A percentile compares a stretch with the other conserved stretches of the same genome.
phyloP scores from a whole-genome alignment of 1,284 basidiomycete species.

The Ganoderma multipileum region DNA sequence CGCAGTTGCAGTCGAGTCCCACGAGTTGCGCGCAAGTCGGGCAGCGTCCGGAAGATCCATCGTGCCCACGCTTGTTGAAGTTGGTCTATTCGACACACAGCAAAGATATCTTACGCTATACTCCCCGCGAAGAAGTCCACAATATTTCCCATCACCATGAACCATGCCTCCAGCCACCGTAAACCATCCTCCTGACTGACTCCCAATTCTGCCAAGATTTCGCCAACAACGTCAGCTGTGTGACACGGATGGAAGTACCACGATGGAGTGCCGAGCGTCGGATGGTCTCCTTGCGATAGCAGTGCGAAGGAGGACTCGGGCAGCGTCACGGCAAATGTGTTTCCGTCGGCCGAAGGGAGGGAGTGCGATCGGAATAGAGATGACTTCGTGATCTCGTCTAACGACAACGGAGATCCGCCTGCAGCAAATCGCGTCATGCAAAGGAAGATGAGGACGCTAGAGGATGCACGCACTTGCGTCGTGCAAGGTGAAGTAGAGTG shows the following conservation, averaged over 20 bases:
- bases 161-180: slow-evolving; percentile 76
- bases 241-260: slow-evolving; percentile 90
- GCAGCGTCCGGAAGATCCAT: slow-evolving; percentile 6
- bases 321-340: slow-evolving; percentile 58
- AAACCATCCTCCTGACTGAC: slow-evolving; percentile 39
- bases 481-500: slow-evolving; percentile 79
- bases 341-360: slow-evolving; percentile 49
- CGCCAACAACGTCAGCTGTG: slow-evolving; percentile 66
- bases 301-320: slow-evolving; percentile 68
- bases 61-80: background rate
- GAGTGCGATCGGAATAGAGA: slow-evolving; percentile 61
- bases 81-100: background rate
- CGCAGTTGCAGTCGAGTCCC: background rate
- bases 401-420: slow-evolving; percentile 71
- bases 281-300: slow-evolving; percentile 85
- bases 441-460: background rate
- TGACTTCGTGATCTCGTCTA: slow-evolving; percentile 61
- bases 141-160: slow-evolving; percentile 70
- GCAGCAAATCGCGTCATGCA: slow-evolving; percentile 8
- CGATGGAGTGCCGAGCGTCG: slow-evolving; percentile 69
- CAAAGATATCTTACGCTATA: slow-evolving; percentile 1
- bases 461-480: slow-evolving; percentile 53
- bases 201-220: slow-evolving; percentile 62
- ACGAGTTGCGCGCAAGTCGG: background rate
- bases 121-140: slow-evolving; percentile 49